phyloP scores from a whole-genome alignment of 73 alveolate species.

The Paramecium bursaria region DNA sequence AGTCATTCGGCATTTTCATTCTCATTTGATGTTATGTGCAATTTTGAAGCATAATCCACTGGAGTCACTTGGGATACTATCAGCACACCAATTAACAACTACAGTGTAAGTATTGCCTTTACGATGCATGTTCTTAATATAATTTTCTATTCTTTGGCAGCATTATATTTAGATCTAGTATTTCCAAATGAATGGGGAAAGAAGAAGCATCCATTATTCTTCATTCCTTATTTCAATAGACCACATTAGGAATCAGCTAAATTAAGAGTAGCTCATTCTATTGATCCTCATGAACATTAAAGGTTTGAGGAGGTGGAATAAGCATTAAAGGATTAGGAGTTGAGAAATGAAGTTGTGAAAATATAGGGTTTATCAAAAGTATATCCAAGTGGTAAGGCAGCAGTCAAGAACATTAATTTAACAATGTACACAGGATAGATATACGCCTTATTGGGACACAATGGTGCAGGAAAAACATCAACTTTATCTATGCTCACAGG shows the following conservation, averaged over 20 bases:
- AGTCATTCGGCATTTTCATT: slow-evolving; percentile 81
- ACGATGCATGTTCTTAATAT: slow-evolving; percentile 73
- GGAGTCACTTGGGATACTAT: slow-evolving; percentile 73
- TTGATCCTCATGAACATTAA: slow-evolving; percentile 46
- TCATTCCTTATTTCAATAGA: slow-evolving; percentile 66
- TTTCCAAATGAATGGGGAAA: slow-evolving; percentile 84
- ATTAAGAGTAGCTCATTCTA: slow-evolving; percentile 47
- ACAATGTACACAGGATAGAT: slow-evolving; percentile 95
- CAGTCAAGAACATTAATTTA: slow-evolving; percentile 88
- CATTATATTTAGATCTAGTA: slow-evolving; percentile 79
- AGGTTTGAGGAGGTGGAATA: slow-evolving; percentile 67
- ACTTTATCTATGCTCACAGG: slow-evolving; percentile 95
- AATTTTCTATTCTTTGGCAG: slow-evolving; percentile 68
- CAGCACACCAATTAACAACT: slow-evolving; percentile 65
- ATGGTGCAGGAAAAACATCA: slow-evolving; percentile 99
- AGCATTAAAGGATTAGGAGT: slow-evolving; percentile 73
- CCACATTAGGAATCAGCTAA: slow-evolving; percentile 50
- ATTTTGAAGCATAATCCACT: slow-evolving; percentile 75
- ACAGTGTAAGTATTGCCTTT: slow-evolving; percentile 65
- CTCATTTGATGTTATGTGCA: slow-evolving; percentile 76
- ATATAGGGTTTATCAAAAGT: slow-evolving; percentile 75
- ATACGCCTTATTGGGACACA: slow-evolving; percentile 98
- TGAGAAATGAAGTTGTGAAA: slow-evolving; percentile 75
- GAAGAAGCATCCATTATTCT: slow-evolving; percentile 77
- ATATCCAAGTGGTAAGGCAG: slow-evolving; percentile 88